These are phyloP conservation scores for Termitomyces sp. DNA, from an alignment of 768 basidiomycete species.

Conservation along the genomic window DNA sequence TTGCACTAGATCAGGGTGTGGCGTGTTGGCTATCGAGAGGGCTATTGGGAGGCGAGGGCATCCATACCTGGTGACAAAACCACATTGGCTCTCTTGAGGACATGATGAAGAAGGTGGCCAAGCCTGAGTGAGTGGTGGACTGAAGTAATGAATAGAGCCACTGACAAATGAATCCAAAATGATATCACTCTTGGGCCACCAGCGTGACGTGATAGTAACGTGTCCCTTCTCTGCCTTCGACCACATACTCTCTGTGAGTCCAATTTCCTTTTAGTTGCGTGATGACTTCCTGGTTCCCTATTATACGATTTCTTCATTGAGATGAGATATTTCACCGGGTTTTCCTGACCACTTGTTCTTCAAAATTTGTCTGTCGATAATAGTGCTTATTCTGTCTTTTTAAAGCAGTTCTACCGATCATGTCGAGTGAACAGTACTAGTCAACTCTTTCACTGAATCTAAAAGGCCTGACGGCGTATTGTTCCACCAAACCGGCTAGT, in stretches of 20 bases:
- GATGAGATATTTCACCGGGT: slow-evolving; percentile 43
- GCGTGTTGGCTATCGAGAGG: neutral
- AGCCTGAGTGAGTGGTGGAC: neutral
- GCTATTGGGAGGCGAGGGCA: neutral
- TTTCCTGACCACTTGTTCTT: slow-evolving; percentile 32
- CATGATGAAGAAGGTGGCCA: slow-evolving; percentile 35
- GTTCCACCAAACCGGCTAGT: too few species aligned
- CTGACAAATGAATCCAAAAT: slow-evolving; percentile 9
- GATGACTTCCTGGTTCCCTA: slow-evolving; percentile 62
- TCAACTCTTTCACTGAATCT: too few species aligned
- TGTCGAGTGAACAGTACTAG: too few species aligned
- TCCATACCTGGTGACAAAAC: slow-evolving; percentile 73
- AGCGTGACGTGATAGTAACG: slow-evolving; percentile 6
- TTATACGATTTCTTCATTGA: slow-evolving; percentile 42
- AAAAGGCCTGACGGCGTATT: too few species aligned
- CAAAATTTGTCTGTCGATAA: neutral
- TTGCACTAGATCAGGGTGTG: slow-evolving; percentile 53
- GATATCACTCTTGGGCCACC: slow-evolving; percentile 6
- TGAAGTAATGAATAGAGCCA: neutral
- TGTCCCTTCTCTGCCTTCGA: slow-evolving; percentile 13
- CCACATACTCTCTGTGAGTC: slow-evolving; percentile 19
- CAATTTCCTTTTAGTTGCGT: slow-evolving; percentile 4
- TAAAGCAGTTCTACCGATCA: too few species aligned
- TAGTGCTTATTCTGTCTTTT: neutral
- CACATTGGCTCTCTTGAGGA: slow-evolving; percentile 71